phyloP scores from a whole-genome alignment of 2,329 filamentous ascomycete genomes.

The Sporothrix humicola region DNA sequence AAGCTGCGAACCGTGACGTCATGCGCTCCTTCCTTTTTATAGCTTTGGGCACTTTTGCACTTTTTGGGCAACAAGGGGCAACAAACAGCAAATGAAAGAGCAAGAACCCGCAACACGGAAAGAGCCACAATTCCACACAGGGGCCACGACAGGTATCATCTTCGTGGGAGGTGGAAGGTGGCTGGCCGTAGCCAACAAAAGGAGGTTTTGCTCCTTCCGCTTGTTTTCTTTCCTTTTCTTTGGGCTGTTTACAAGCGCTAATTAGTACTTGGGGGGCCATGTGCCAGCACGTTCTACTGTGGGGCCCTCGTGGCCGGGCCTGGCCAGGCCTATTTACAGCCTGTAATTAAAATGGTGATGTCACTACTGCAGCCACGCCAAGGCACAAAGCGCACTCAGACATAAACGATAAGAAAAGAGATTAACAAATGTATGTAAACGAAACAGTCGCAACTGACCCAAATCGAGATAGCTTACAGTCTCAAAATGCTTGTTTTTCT shows the following conservation, averaged over 20 bases:
- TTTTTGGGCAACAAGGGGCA: conserved; percentile 5
- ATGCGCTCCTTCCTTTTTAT: not conserved
- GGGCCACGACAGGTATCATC: not conserved
- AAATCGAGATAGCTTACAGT: too few relatives aligned
- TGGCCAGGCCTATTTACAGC: not conserved
- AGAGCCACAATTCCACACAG: not conserved
- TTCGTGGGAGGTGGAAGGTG: not conserved
- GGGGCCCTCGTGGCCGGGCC: conserved; percentile 1
- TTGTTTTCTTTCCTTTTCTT: not conserved
- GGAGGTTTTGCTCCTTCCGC: not conserved
- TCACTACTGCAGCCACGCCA: conserved; percentile 24
- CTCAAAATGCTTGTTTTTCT: not conserved
- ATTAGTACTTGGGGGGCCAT: not conserved
- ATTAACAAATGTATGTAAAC: too few relatives aligned
- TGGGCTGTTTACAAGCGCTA: not conserved
- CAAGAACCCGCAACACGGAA: not conserved
- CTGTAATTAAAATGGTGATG: conserved; percentile 21
- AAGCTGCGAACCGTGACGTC: conserved; percentile 19
- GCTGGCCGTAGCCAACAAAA: not conserved
- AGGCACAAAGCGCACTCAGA: conserved; percentile 8
- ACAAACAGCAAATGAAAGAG: not conserved
- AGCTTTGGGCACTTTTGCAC: not conserved
- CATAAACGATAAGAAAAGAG: not conserved
- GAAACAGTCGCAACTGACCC: too few relatives aligned
- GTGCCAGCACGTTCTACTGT: not conserved